Evolutionary conservation across 768 basidiomycete genomes (phyloP).

Genomic region (Xerocomellus dryophilus): DNA sequence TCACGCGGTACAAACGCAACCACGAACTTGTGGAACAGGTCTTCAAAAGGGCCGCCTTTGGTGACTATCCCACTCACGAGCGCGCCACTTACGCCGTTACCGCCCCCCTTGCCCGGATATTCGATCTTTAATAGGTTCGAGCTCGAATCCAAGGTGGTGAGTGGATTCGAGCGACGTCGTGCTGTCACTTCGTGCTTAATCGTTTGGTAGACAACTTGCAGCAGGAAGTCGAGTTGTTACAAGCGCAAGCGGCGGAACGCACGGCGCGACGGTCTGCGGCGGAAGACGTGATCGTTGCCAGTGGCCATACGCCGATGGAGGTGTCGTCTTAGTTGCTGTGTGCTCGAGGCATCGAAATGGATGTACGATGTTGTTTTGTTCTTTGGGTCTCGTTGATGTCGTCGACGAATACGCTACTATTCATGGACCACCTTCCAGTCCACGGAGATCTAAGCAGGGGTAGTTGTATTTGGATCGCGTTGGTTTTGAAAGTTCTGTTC

Average conservation of each 20-base stretch:
- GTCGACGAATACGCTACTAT: neutral
- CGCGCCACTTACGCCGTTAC: slow-evolving; percentile 8
- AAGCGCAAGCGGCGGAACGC: slow-evolving; percentile 47
- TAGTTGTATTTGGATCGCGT: neutral
- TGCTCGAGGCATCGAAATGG: neutral
- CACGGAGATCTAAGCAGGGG: neutral
- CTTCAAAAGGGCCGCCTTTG: slow-evolving; percentile 69
- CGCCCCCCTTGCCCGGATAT: slow-evolving; percentile 48
- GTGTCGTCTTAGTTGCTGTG: slow-evolving; percentile 13
- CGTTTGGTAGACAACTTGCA: slow-evolving; percentile 50
- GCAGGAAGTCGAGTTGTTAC: slow-evolving; percentile 55
- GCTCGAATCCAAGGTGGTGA: slow-evolving; percentile 54
- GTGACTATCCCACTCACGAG: slow-evolving; percentile 21
- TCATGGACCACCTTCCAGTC: neutral
- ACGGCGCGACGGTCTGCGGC: slow-evolving; percentile 32
- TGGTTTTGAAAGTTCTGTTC: neutral
- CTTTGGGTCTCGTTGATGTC: neutral
- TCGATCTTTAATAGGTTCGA: slow-evolving; percentile 59
- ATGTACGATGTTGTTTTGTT: neutral
- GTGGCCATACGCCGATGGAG: slow-evolving; percentile 32
- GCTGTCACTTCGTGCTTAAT: neutral
- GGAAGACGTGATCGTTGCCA: slow-evolving; percentile 30
- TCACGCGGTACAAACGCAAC: slow-evolving; percentile 73
- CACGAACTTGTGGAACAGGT: slow-evolving; percentile 85
- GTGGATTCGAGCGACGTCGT: slow-evolving; percentile 18